These are phyloP conservation scores for Madurella fahalii DNA, from an alignment of 2,329 filamentous ascomycete species.

Conservation along the genomic window DNA sequence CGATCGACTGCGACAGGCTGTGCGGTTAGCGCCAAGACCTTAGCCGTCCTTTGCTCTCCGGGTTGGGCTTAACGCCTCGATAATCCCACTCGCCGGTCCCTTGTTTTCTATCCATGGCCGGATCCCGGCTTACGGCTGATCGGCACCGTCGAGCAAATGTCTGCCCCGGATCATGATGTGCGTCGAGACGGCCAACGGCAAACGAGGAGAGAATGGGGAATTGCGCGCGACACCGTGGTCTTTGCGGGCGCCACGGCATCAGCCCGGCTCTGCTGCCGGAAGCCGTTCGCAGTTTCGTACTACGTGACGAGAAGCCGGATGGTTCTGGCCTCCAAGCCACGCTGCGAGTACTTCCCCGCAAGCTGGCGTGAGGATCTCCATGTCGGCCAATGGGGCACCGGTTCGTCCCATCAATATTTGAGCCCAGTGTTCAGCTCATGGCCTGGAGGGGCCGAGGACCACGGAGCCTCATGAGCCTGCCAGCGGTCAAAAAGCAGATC, in stretches of 20 bases:
- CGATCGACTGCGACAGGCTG: too few species aligned
- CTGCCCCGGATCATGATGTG: neutral
- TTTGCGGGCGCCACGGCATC: too few species aligned
- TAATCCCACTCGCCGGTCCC: neutral
- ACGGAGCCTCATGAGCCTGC: constrained; percentile 5
- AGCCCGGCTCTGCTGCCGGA: too few species aligned
- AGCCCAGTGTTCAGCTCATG: constrained; percentile 6
- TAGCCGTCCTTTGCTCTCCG: neutral
- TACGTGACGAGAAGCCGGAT: too few species aligned
- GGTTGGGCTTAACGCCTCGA: constrained; percentile 5
- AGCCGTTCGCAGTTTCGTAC: too few species aligned
- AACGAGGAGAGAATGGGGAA: too few species aligned
- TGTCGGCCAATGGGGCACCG: constrained; percentile 3
- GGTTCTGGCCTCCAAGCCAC: neutral
- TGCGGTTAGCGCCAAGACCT: constrained; percentile 6
- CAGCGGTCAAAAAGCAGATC: constrained; percentile 8
- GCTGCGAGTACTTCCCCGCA: neutral
- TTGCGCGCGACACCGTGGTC: too few species aligned
- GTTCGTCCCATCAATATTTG: constrained; percentile 1
- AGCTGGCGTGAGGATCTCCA: neutral
- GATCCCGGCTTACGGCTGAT: constrained; percentile 9
- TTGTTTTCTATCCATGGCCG: neutral
- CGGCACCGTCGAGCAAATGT: neutral
- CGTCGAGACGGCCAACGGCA: too few species aligned
- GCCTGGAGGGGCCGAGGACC: neutral